A percentile compares a stretch with the other conserved stretches of the same genome.
phyloP scores from a whole-genome alignment of 768 basidiomycete genomes.

The Postia placenta region DNA sequence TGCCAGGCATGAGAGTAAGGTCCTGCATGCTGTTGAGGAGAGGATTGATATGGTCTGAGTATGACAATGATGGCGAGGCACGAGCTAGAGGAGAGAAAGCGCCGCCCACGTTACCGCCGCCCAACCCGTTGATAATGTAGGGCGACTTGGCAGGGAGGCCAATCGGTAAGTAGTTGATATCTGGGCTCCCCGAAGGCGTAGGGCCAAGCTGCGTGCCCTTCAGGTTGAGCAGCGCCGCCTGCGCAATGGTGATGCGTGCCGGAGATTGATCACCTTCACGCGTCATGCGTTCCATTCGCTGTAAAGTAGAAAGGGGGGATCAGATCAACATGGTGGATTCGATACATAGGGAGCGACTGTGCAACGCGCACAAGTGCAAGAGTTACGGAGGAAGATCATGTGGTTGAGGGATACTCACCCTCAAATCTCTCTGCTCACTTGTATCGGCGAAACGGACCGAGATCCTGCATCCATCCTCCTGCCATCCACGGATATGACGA shows the following conservation, averaged over 20 bases:
- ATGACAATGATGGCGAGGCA: not conserved
- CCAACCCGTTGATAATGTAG: not conserved
- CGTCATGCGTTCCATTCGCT: slow-evolving; percentile 57
- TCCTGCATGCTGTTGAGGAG: not conserved
- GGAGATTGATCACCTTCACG: slow-evolving; percentile 62
- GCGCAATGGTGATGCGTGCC: slow-evolving; percentile 66
- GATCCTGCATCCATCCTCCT: slow-evolving; percentile 70
- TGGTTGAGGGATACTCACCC: slow-evolving; percentile 39
- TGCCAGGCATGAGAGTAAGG: not conserved
- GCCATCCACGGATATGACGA: slow-evolving; percentile 73
- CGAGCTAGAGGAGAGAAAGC: not conserved
- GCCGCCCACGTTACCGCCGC: not conserved
- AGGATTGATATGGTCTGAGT: not conserved
- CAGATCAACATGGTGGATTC: no score
- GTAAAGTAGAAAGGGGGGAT: no score
- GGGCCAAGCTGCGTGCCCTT: slow-evolving; percentile 53
- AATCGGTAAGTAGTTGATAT: slow-evolving; percentile 7
- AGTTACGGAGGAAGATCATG: no score
- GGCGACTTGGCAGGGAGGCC: not conserved
- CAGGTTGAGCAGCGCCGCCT: slow-evolving; percentile 70
- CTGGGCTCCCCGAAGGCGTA: slow-evolving; percentile 14
- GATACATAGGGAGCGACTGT: no score
- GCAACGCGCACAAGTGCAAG: no score
- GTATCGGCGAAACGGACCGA: slow-evolving; percentile 80
- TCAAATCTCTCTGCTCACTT: slow-evolving; percentile 67